Evolutionary conservation across 352 stramenopile species (phyloP).

Genomic region (Thraustotheca clavata): DNA sequence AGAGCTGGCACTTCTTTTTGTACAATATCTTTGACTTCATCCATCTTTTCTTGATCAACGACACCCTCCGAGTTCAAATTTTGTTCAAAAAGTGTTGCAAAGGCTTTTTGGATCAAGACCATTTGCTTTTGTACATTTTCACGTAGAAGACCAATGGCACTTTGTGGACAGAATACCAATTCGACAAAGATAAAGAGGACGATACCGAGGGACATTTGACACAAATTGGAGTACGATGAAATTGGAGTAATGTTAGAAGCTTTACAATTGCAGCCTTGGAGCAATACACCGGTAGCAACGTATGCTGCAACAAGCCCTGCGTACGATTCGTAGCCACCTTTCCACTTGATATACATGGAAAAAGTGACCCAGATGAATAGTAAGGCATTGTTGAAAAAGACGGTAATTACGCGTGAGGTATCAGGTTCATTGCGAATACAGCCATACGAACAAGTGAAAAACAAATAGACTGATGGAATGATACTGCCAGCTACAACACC

Average conservation of each 20-base stretch:
- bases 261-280: slow-evolving; percentile 50
- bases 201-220: slow-evolving; percentile 65
- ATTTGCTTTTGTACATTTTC: slow-evolving; percentile 71
- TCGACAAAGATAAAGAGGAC: slow-evolving; percentile 74
- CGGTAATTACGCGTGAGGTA: too few species aligned
- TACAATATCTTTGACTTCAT: slow-evolving; percentile 39
- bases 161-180: slow-evolving; percentile 55
- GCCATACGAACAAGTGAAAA: slow-evolving; percentile 66
- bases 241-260: slow-evolving; percentile 29
- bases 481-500: slow-evolving; percentile 74
- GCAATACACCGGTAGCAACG: slow-evolving; percentile 50
- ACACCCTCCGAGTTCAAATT: slow-evolving; percentile 44
- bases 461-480: slow-evolving; percentile 74
- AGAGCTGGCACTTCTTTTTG: slow-evolving; percentile 46
- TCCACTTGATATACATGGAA: slow-evolving; percentile 71
- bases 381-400: slow-evolving; percentile 37
- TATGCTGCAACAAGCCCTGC: slow-evolving; percentile 66
- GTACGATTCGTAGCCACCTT: slow-evolving; percentile 56
- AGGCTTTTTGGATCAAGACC: slow-evolving; percentile 46
- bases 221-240: slow-evolving; percentile 66
- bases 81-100: slow-evolving; percentile 60
- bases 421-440: slow-evolving; percentile 33
- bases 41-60: slow-evolving; percentile 29
- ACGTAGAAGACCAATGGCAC: slow-evolving; percentile 50
- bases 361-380: slow-evolving; percentile 67